Evolutionary conservation across 2,329 filamentous ascomycete species (phyloP).

Genomic region (Diplodia scrobiculata): DNA sequence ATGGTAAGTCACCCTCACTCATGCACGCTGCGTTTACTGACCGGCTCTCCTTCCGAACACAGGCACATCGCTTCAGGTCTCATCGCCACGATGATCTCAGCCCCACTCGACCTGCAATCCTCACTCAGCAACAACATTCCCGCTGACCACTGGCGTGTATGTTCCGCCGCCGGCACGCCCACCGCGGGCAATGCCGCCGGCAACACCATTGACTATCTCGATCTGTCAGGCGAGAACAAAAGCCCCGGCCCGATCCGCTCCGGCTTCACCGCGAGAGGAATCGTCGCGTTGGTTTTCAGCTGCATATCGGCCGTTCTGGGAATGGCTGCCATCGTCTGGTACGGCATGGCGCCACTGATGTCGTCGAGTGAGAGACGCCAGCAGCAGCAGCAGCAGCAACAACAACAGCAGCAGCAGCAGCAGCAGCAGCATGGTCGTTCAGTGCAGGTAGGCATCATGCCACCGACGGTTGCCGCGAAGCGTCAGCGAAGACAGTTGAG

Average conservation of each 20-base stretch:
- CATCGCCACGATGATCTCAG: slow-evolving; percentile 56
- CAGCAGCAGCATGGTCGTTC: not conserved
- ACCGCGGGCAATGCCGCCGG: slow-evolving; percentile 72
- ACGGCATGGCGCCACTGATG: slow-evolving; percentile 53
- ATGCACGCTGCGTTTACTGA: not conserved
- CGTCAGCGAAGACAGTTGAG: slow-evolving; percentile 5
- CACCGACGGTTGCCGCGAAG: slow-evolving; percentile 5
- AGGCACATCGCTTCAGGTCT: slow-evolving; percentile 57
- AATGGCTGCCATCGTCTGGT: slow-evolving; percentile 67
- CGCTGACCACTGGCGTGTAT: slow-evolving; percentile 61
- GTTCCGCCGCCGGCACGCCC: slow-evolving; percentile 55
- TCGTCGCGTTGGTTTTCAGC: slow-evolving; percentile 74
- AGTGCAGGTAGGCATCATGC: slow-evolving; percentile 11
- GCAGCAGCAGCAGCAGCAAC: not conserved
- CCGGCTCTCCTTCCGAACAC: not conserved
- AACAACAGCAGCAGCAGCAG: not conserved
- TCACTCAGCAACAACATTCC: slow-evolving; percentile 62
- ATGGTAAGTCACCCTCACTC: slow-evolving; percentile 31
- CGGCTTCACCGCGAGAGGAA: slow-evolving; percentile 71
- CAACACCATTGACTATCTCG: slow-evolving; percentile 64
- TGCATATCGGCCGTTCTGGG: slow-evolving; percentile 69
- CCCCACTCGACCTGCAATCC: slow-evolving; percentile 56
- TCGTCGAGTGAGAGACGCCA: not conserved
- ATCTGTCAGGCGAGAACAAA: slow-evolving; percentile 56
- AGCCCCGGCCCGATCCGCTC: slow-evolving; percentile 61